A percentile compares a stretch with the other conserved stretches of the same genome.
Evolutionary conservation across 805 yeast genomes (phyloP).

Genomic region (Sugiyamaella smithiae): DNA sequence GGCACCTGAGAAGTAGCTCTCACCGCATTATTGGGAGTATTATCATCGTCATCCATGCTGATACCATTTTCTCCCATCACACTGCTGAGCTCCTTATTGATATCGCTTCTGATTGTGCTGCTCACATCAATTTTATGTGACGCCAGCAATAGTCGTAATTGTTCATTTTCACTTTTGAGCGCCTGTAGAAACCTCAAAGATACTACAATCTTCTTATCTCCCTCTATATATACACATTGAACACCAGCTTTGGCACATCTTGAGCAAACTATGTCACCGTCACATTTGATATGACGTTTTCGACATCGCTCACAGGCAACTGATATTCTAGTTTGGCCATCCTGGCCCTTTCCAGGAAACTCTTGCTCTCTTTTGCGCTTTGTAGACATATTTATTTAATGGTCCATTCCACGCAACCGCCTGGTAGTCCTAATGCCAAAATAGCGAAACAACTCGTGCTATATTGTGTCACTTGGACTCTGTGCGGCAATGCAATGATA

Average conservation of each 20-base stretch:
- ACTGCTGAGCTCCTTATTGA: not conserved
- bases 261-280: conserved; percentile 22
- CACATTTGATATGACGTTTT: conserved; percentile 26
- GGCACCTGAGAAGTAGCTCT: not conserved
- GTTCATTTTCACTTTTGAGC: conserved; percentile 22
- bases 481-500: no score
- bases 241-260: conserved; percentile 20
- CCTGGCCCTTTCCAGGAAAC: not conserved
- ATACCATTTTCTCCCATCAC: not conserved
- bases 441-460: no score
- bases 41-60: conserved; percentile 4
- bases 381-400: not conserved
- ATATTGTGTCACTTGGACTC: no score
- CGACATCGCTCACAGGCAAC: conserved; percentile 29
- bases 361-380: not conserved
- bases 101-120: not conserved
- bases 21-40: not conserved
- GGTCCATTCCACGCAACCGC: no score
- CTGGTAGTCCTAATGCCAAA: no score
- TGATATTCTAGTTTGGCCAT: not conserved
- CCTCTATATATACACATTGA: conserved; percentile 25
- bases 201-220: conserved; percentile 27
- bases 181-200: conserved; percentile 23
- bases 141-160: conserved; percentile 11
- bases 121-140: not conserved